Conservation (phyloP, 177 flowering plant genomes). For the Vitis hybrid region DNA sequence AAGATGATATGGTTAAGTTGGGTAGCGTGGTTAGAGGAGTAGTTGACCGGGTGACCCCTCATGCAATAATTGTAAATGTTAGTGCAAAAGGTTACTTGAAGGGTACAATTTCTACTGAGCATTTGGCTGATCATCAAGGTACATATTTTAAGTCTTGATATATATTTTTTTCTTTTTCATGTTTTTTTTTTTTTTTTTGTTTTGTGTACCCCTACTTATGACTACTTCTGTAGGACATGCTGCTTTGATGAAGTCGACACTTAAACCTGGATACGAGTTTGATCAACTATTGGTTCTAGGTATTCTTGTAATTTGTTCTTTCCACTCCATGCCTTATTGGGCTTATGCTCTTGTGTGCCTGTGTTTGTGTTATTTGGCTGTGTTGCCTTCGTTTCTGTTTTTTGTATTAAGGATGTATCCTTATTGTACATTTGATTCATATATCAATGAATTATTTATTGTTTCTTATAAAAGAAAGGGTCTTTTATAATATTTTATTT, state of each 20-base stretch:
- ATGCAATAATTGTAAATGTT: slow-evolving; percentile 52
- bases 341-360: not conserved
- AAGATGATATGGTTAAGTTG: slow-evolving; percentile 51
- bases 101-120: slow-evolving; percentile 76
- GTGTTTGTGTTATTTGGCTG: not conserved
- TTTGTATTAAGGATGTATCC: not conserved
- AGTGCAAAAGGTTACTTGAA: slow-evolving; percentile 40
- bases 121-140: slow-evolving; percentile 91
- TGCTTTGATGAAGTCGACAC: slow-evolving; percentile 51
- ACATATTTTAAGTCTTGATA: slow-evolving; percentile 2
- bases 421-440: no score
- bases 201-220: slow-evolving; percentile 9
- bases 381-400: not conserved
- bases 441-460: no score
- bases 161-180: not conserved
- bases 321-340: not conserved
- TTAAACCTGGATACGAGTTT: slow-evolving; percentile 87
- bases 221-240: slow-evolving; percentile 52
- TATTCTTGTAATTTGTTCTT: slow-evolving; percentile 21
- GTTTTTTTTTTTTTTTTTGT: not conserved
- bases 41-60: slow-evolving; percentile 56
- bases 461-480: no score
- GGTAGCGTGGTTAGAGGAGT: slow-evolving; percentile 82
- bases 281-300: slow-evolving; percentile 82
- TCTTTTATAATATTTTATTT: no score